Evolutionary conservation across 192 early-diverging fungal genomes (phyloP).

Genomic region (Oehlia diaphana): DNA sequence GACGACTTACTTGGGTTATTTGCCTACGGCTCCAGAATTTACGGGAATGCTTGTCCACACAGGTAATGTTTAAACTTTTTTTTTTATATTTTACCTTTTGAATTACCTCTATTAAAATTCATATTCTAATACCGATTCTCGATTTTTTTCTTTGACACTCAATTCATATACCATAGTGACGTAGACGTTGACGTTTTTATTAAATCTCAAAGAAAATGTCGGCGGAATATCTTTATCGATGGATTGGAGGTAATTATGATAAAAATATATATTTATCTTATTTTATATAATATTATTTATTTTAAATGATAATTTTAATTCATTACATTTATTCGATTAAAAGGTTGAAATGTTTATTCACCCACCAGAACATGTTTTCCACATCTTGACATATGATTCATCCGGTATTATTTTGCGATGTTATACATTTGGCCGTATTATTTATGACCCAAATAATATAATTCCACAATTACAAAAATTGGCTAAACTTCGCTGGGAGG

Average conservation of each 20-base stretch:
- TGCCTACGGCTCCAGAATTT: conserved; percentile 23
- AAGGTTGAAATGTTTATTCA: conserved; percentile 29
- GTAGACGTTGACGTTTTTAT: conserved; percentile 22
- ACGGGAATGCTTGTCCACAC: conserved; percentile 26
- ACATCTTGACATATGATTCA: not conserved
- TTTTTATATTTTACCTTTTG: not conserved
- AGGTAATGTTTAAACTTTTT: not conserved
- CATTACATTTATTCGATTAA: not conserved
- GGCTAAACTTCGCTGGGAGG: conserved; percentile 20
- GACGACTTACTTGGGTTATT: conserved; percentile 23
- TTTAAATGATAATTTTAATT: not conserved
- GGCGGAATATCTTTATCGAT: conserved; percentile 19
- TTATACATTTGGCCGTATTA: conserved; percentile 20
- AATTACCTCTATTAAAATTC: not conserved
- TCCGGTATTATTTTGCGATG: conserved; percentile 2
- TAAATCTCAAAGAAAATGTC: conserved; percentile 18
- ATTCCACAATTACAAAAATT: conserved; percentile 15
- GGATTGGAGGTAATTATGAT: conserved; percentile 20
- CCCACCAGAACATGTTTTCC: not conserved
- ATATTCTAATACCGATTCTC: too few species aligned
- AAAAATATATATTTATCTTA: not conserved
- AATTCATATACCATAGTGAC: not conserved
- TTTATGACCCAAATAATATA: conserved; percentile 23
- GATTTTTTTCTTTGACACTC: not conserved
- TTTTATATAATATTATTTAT: not conserved